Evolutionary conservation across 768 basidiomycete genomes (phyloP).

Genomic region (Saitozyma podzolica): DNA sequence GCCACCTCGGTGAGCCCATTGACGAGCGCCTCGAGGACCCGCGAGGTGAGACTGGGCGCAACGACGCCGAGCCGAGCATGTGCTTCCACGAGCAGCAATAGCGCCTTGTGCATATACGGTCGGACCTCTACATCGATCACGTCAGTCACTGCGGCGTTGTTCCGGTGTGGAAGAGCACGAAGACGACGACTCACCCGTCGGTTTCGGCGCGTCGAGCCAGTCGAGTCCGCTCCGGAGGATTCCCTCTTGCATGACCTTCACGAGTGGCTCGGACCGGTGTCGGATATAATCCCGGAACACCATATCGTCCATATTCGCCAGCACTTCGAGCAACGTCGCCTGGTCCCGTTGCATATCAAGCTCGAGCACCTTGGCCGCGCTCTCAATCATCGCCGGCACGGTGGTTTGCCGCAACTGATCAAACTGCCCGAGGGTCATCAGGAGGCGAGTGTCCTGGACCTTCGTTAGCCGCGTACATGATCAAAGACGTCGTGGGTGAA

Average conservation of each 20-base stretch:
- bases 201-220: conserved; percentile 92
- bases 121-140: conserved; percentile 68
- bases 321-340: conserved; percentile 72
- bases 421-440: conserved; percentile 88
- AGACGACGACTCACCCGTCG: conserved; percentile 64
- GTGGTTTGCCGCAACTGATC: conserved; percentile 67
- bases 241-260: conserved; percentile 69
- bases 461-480: background rate
- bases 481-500: no score
- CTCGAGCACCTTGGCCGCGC: conserved; percentile 75
- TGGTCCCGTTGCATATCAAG: conserved; percentile 71
- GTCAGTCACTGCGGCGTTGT: background rate
- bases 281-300: conserved; percentile 86
- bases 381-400: conserved; percentile 75
- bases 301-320: conserved; percentile 79
- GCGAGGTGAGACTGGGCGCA: conserved; percentile 74
- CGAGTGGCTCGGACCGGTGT: conserved; percentile 72
- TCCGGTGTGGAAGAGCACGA: background rate
- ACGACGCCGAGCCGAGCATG: conserved; percentile 86
- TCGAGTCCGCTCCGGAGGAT: conserved; percentile 79
- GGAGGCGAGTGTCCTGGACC: conserved; percentile 73
- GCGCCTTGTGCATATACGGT: conserved; percentile 84
- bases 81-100: conserved; percentile 84
- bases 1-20: conserved; percentile 82
- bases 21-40: conserved; percentile 76